Evolutionary conservation across 306 rosid genomes (phyloP).

Genomic region (Malus orientalis): DNA sequence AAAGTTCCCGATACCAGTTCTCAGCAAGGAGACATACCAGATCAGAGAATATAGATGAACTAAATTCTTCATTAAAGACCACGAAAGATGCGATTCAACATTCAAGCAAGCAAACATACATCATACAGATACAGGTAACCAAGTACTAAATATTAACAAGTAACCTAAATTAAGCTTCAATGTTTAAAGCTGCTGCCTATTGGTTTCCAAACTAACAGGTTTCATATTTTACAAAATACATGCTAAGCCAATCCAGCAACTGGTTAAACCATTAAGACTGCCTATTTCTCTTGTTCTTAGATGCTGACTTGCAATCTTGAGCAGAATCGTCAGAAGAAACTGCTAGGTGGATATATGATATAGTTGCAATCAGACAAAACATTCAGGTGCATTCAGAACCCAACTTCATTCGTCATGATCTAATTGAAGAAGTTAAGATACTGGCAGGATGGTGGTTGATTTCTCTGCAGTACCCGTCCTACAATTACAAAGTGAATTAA

Average conservation of each 20-base stretch:
- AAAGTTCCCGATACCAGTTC: no score
- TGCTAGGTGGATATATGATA: background rate
- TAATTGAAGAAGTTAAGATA: no score
- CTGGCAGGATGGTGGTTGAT: no score
- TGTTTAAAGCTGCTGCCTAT: background rate
- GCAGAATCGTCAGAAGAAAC: background rate
- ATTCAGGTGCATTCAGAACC: no score
- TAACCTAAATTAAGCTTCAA: background rate
- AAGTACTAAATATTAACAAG: background rate
- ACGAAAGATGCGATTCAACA: background rate
- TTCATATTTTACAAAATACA: background rate
- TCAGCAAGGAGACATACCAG: background rate
- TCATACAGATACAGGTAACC: background rate
- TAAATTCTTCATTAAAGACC: background rate
- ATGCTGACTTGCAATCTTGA: background rate
- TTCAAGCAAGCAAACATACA: no score
- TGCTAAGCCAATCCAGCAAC: background rate
- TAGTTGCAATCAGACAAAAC: background rate
- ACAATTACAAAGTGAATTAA: no score
- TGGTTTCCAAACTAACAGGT: background rate
- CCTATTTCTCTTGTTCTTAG: conserved; percentile 27
- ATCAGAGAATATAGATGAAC: background rate
- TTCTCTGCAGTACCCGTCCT: no score
- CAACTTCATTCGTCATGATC: background rate
- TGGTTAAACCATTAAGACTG: background rate